Evolutionary conservation across 768 basidiomycete species (phyloP).

Genomic region (Phaffia australis): DNA sequence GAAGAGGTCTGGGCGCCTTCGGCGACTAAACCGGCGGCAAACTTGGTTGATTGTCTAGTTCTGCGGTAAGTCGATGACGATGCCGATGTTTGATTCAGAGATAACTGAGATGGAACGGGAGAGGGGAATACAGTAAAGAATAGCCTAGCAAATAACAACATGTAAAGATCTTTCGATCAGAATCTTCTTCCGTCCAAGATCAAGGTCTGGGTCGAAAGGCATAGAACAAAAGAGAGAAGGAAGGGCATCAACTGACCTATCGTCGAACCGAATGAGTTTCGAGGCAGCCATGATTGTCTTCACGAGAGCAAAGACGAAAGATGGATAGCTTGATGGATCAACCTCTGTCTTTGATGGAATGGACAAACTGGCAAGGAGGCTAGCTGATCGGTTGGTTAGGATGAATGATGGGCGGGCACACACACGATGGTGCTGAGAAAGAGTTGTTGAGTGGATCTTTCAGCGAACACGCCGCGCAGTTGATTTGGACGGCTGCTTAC

Average conservation of each 20-base stretch:
- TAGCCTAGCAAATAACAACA: constrained; percentile 44
- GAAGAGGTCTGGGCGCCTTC: constrained; percentile 25
- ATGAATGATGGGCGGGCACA: too few relatives aligned
- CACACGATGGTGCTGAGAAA: too few relatives aligned
- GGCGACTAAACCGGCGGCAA: constrained; percentile 23
- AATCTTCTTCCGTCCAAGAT: neutral
- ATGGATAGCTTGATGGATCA: too few relatives aligned
- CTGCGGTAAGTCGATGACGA: constrained; percentile 45
- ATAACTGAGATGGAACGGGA: constrained; percentile 56
- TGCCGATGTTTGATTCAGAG: constrained; percentile 49
- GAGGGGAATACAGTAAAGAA: constrained; percentile 83
- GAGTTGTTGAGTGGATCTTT: too few relatives aligned
- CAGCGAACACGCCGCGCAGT: too few relatives aligned
- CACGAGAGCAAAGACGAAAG: neutral
- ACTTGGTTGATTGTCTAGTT: constrained; percentile 13
- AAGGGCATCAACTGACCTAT: constrained; percentile 2
- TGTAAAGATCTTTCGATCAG: neutral
- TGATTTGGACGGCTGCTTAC: too few relatives aligned
- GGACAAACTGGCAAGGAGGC: too few relatives aligned
- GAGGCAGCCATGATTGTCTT: neutral
- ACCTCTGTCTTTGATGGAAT: too few relatives aligned
- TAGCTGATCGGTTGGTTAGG: too few relatives aligned
- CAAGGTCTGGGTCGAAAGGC: neutral
- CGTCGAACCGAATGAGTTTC: constrained; percentile 16
- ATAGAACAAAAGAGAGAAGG: neutral